Conservation (phyloP, 495 filamentous ascomycete species). For the Lophium mytilinum region DNA sequence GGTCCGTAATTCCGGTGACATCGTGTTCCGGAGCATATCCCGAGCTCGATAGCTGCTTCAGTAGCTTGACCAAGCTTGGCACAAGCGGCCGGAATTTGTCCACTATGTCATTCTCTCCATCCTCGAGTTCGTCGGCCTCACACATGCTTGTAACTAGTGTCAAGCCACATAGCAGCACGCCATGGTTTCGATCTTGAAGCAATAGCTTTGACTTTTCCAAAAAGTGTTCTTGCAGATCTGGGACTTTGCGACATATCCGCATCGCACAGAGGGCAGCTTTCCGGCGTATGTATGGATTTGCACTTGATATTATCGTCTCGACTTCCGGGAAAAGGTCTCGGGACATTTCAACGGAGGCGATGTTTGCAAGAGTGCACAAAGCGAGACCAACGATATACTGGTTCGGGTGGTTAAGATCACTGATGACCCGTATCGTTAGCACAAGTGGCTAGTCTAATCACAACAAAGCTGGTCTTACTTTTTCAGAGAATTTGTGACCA, state of each 20-base stretch:
- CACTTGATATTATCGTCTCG: slow-evolving; percentile 78
- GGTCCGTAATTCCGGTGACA: slow-evolving; percentile 94
- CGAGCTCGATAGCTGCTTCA: slow-evolving; percentile 86
- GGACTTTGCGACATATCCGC: slow-evolving; percentile 96
- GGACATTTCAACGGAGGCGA: slow-evolving; percentile 98
- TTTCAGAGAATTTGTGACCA: slow-evolving; percentile 95
- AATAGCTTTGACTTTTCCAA: slow-evolving; percentile 84
- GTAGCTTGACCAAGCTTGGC: slow-evolving; percentile 69
- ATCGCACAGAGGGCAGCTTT: slow-evolving; percentile 99
- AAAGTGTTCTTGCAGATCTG: slow-evolving; percentile 95
- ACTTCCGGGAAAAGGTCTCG: slow-evolving; percentile 93
- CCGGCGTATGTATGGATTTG: slow-evolving; percentile 92
- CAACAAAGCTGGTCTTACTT: slow-evolving; percentile 51
- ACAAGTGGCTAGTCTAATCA: not conserved
- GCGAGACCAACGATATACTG: slow-evolving; percentile 97
- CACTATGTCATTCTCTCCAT: slow-evolving; percentile 73
- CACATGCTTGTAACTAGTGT: slow-evolving; percentile 89
- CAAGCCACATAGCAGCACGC: slow-evolving; percentile 84
- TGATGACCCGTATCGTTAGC: slow-evolving; percentile 35
- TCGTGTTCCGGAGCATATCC: slow-evolving; percentile 98
- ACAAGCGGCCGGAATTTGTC: slow-evolving; percentile 82
- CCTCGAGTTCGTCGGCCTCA: slow-evolving; percentile 85
- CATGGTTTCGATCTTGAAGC: slow-evolving; percentile 88
- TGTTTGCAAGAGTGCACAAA: slow-evolving; percentile 91
- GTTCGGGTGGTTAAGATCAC: slow-evolving; percentile 93